Conservation (phyloP, 371 early-diverging fungal genomes). For the Vairimorpha necatrix region DNA sequence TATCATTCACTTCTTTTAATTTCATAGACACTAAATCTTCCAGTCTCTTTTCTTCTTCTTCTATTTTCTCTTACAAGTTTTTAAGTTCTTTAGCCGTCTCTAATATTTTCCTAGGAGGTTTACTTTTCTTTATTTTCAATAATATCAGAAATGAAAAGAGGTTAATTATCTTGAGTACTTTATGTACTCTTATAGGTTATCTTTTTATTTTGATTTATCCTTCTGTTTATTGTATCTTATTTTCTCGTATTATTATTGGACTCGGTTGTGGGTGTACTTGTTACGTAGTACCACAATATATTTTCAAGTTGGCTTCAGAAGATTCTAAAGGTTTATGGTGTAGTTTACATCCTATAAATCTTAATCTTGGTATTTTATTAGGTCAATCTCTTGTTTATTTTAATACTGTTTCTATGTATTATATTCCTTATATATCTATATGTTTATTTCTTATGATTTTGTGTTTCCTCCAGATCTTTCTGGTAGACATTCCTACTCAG, state of each 20-base stretch:
- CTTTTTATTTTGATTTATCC: conserved; percentile 3
- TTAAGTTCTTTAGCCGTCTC: not conserved
- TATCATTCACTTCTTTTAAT: not conserved
- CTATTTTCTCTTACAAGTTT: not conserved
- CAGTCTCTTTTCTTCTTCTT: not conserved
- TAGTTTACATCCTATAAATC: conserved; percentile 70
- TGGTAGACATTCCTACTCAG: conserved; percentile 67
- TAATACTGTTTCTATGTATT: not conserved
- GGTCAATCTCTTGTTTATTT: conserved; percentile 71
- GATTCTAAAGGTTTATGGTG: conserved; percentile 72
- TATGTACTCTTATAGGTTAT: conserved; percentile 9
- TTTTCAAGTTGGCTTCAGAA: conserved; percentile 74
- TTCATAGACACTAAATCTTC: not conserved
- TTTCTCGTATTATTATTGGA: conserved; percentile 71
- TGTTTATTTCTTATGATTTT: conserved; percentile 68
- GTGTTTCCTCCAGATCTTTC: conserved; percentile 67
- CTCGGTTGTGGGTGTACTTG: conserved; percentile 74
- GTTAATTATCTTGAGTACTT: not conserved
- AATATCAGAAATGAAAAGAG: not conserved
- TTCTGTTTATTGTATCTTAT: not conserved
- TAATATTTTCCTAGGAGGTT: conserved; percentile 35
- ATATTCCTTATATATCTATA: conserved; percentile 64
- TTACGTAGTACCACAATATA: conserved; percentile 75
- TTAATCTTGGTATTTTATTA: conserved; percentile 68
- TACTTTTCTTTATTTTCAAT: conserved; percentile 15